Evolutionary conservation across 345 rosid species (phyloP), one percentile per base, ranked within the genome.

Genomic region (Carallia brachiata): DNA sequence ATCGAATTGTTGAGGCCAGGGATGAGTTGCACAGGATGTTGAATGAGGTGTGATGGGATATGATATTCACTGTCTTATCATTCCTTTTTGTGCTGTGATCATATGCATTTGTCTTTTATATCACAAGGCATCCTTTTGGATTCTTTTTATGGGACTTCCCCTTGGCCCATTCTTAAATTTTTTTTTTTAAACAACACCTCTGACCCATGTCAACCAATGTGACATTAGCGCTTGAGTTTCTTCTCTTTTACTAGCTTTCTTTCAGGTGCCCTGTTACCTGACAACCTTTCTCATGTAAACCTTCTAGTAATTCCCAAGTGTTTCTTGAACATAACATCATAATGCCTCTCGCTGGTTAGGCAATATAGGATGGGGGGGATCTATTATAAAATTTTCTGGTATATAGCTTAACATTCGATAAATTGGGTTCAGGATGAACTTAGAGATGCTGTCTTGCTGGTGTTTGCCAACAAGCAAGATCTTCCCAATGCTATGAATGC

Each of bases 401-500:
- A 7, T 27, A 16, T 1, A 30, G 10, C 31, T 56, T 27, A 56
- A 27, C 12, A 56, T 27, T 56, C 27, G 60, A 56, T 7, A 13
- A 27, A 56, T 56, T 56, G 8, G 60, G 60, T 30, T 55, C 83
- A 91, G 97, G 97, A 91, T 83, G 97, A 89, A 82, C 83, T 91
- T 50, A 86, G 96, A 68, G 96, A 91, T 74, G 96, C 97, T 6
- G 97, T 91, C 17, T 75, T 91, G 79, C 96, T 91, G 72, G 97
- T 92, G 58, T 92, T 90, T 75, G 94, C 97, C 18, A 90, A 92
- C 89, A 89, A 89, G 50, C 96, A 89, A 84, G 96, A 89, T 87
- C 90, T 92, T 83, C 96, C 91, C 13, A 91, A 91, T 64, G 97
- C 97, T 68, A 91, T 91, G 97, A 91, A 91, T 77, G 95, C 91